Base-by-base conservation (phyloP, 1,284 basidiomycete species). In the Kwoniella shivajii region DNA sequence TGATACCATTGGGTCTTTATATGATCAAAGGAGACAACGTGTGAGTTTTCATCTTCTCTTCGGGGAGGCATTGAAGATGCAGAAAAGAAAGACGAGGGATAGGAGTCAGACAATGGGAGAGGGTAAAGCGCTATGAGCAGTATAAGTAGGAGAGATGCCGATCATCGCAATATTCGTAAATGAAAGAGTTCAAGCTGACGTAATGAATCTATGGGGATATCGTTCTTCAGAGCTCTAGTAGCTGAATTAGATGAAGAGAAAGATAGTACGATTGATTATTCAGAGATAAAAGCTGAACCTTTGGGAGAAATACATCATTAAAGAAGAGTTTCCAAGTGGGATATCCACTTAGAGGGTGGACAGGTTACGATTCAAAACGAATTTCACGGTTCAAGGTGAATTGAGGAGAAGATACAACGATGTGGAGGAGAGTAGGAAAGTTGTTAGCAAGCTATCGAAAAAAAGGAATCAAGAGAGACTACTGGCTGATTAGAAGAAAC, bases 1-100 rank as follows among this genome's bases (percentile, higher is more conserved):
- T 97, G 81, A 87, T 95, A 11, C 89, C 92, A 0, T 81, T 99
- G n/a, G 95, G 95, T 1, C 81, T 99, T 45, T 99, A 99, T 78
- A 86, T 99, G 65, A 89, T 99, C 69, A 91, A 97, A 72, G 95
- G 95, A 2, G 95, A 99, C 73, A 94, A 95, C 82, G 93, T 96
- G 95, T 97, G 61, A 70, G 83, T 80, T 3, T 11, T 18, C n/a
- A n/a, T n/a, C n/a, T n/a, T n/a, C n/a, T n/a, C n/a, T n/a, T n/a
- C n/a, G n/a, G n/a, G n/a, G n/a, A n/a, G n/a, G n/a, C n/a, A n/a
- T n/a, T n/a, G n/a, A n/a, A n/a, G n/a, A n/a, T n/a, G n/a, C n/a
- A n/a, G n/a, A n/a, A n/a, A n/a, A n/a, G n/a, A n/a, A n/a, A n/a
- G n/a, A n/a, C n/a, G n/a, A n/a, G n/a, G n/a, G n/a, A n/a, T n/a